Evolutionary conservation across 768 basidiomycete species (phyloP).

Genomic region (Termitomyces sp.): DNA sequence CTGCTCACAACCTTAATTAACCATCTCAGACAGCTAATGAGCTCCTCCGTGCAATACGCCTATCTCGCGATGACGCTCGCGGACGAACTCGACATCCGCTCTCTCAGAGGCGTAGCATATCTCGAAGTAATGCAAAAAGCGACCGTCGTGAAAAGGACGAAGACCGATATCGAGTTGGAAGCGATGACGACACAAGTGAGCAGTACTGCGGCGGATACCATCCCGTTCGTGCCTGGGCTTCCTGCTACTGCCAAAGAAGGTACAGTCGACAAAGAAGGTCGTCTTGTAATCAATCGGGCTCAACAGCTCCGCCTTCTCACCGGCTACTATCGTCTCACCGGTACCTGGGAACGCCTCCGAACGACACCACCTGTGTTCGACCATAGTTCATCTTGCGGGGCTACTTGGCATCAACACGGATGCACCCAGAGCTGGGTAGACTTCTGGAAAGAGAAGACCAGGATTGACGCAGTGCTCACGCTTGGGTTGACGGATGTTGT

Average conservation of each 20-base stretch:
- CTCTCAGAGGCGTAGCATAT: slow-evolving; percentile 60
- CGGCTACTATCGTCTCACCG: slow-evolving; percentile 65
- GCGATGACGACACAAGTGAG: slow-evolving; percentile 4
- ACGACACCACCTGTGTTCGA: slow-evolving; percentile 53
- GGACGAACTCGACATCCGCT: slow-evolving; percentile 59
- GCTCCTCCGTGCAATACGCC: slow-evolving; percentile 55
- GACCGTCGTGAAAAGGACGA: slow-evolving; percentile 32
- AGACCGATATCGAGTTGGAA: slow-evolving; percentile 22
- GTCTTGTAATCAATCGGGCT: slow-evolving; percentile 45
- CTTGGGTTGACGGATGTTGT: slow-evolving; percentile 62
- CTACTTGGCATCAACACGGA: slow-evolving; percentile 68
- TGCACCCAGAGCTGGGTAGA: slow-evolving; percentile 72
- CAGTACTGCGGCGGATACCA: background rate
- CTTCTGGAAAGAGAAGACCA: slow-evolving; percentile 76
- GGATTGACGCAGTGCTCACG: slow-evolving; percentile 51
- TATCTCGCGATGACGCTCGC: slow-evolving; percentile 70
- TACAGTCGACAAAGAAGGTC: slow-evolving; percentile 34
- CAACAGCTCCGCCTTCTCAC: slow-evolving; percentile 64
- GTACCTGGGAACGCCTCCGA: slow-evolving; percentile 61
- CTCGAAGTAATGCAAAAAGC: slow-evolving; percentile 69
- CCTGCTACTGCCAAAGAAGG: slow-evolving; percentile 18
- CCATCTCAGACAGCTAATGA: slow-evolving; percentile 57
- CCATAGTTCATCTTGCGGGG: slow-evolving; percentile 56
- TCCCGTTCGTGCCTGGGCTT: background rate
- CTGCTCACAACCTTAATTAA: slow-evolving; percentile 56